Base-by-base conservation (phyloP, 805 yeast genomes). In the Kluyveromyces wickerhamii region DNA sequence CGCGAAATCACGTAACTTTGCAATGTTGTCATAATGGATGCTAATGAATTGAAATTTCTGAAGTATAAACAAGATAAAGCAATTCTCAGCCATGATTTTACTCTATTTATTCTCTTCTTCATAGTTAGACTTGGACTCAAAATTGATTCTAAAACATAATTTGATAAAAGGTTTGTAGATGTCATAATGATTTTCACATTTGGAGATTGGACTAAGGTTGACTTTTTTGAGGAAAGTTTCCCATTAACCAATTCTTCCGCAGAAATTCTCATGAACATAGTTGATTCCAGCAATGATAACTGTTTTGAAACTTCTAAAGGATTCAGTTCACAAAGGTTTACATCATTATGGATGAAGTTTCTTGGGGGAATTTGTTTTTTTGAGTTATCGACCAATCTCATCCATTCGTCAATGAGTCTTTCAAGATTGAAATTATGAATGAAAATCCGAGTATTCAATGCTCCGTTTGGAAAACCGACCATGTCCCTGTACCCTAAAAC, bases 221-320 rank as follows among this genome's bases (percentile, higher is more conserved):
- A 67, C 39, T 76, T 72, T 43, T 75, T 74, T 10, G 76, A 66
- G 2, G 79, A 65, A 51, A 69, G 78, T 47, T 77, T 79, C 34
- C 72, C 77, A 49, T 78, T 75, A 36, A 81, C 56, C 34, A 83
- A 60, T 49, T 83, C 94, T 29, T 71, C 76, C 2, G 81, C 73
- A 46, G 69, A 70, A 35, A 83, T 74, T 1, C 71, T 59, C 40
- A 83, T 65, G 55, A 77, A 82, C 31, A 83, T 67, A 27, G 66
- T 67, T 2, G 82, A 74, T 51, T 83, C 94, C 41, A 83, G 71
- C 13, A 80, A 59, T 0, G 92, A 81, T 30, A 83, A 60, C 44
- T 82, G 92, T 49, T 80, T 82, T 2, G 92, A 88, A 16, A 80
- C 62, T 47, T 82, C 92, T 45, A 80, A 61, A 0, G 86, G 78